Evolutionary conservation across 2,329 filamentous ascomycete species (phyloP).

Genomic region (Fusarium hainanense): DNA sequence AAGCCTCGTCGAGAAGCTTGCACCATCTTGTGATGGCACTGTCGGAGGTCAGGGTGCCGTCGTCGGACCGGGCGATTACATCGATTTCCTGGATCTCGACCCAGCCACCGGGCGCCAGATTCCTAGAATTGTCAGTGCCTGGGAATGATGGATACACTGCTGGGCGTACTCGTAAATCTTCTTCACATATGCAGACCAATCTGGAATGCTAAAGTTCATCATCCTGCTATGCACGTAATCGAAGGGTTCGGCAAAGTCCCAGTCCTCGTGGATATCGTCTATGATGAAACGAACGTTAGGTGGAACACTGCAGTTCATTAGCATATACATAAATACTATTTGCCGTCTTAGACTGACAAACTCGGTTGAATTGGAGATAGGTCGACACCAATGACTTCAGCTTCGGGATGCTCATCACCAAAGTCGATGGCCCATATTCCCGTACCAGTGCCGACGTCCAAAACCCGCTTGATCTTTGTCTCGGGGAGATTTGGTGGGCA

Average conservation of each 20-base stretch:
- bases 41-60: not conserved
- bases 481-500: not conserved
- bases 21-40: slow-evolving; percentile 1
- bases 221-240: slow-evolving; percentile 11
- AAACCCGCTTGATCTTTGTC: not conserved
- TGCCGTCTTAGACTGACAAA: not conserved
- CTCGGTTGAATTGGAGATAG: not conserved
- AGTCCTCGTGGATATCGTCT: slow-evolving; percentile 6
- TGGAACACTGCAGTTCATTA: not conserved
- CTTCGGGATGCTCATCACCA: slow-evolving; percentile 6
- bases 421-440: slow-evolving; percentile 17
- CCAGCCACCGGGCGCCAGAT: not conserved
- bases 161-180: not conserved
- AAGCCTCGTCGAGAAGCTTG: not conserved
- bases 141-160: too few relatives aligned
- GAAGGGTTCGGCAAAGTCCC: not conserved
- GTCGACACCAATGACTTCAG: slow-evolving; percentile 3
- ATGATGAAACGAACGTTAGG: slow-evolving; percentile 3
- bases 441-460: slow-evolving; percentile 10
- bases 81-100: slow-evolving; percentile 9
- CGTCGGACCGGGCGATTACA: not conserved
- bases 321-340: not conserved
- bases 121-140: not conserved
- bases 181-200: not conserved
- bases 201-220: not conserved